phyloP scores from a whole-genome alignment of 1,139 yeast genomes.

The Candida gigantensis region DNA sequence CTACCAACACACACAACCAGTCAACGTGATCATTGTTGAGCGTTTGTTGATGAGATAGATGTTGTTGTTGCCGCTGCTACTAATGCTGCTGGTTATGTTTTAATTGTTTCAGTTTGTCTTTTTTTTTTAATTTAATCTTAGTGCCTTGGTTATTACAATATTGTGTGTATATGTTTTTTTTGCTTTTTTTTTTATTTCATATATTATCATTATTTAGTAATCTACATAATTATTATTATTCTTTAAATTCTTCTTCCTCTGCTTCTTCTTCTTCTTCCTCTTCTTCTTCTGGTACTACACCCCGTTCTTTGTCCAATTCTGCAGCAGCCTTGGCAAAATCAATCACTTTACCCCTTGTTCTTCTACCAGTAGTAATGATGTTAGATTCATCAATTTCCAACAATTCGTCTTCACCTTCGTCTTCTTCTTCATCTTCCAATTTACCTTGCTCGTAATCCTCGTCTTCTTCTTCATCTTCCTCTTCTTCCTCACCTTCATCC shows the following conservation, averaged over 20 bases:
- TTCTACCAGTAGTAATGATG: slow-evolving; percentile 80
- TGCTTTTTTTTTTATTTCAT: neutral
- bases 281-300: slow-evolving; percentile 44
- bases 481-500: slow-evolving; percentile 50
- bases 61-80: too few species aligned
- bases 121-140: neutral
- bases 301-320: slow-evolving; percentile 58
- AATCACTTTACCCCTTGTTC: slow-evolving; percentile 88
- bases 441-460: slow-evolving; percentile 46
- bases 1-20: too few species aligned
- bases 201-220: neutral
- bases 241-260: slow-evolving; percentile 5
- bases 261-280: slow-evolving; percentile 45
- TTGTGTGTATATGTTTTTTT: neutral
- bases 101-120: neutral
- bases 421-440: slow-evolving; percentile 55
- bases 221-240: slow-evolving; percentile 1
- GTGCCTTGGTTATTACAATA: neutral
- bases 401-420: slow-evolving; percentile 76
- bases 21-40: too few species aligned
- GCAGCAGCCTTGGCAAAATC: slow-evolving; percentile 87
- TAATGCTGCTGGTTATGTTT: neutral
- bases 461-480: slow-evolving; percentile 60
- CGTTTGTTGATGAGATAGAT: too few species aligned
- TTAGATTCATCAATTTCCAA: slow-evolving; percentile 83